A percentile compares a stretch with the other conserved stretches of the same genome.
Evolutionary conservation across 2,329 filamentous ascomycete genomes (phyloP).

Genomic region (Fusarium metavorans): DNA sequence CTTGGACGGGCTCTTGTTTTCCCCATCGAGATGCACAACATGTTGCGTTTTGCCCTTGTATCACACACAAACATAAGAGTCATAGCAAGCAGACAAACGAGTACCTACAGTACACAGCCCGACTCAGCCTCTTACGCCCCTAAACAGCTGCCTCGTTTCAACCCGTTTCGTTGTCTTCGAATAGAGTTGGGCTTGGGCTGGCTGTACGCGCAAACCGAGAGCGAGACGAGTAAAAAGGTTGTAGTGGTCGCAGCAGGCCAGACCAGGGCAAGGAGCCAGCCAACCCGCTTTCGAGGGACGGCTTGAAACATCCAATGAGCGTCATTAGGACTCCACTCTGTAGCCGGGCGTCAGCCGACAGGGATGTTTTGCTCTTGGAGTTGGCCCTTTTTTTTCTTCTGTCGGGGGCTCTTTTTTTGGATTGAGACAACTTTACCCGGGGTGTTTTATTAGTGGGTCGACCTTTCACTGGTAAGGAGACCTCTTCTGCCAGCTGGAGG

Average conservation of each 20-base stretch:
- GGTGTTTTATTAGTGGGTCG: slow-evolving; percentile 33
- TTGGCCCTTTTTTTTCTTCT: slow-evolving; percentile 10
- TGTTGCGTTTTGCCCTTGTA: slow-evolving; percentile 7
- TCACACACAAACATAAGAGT: neutral
- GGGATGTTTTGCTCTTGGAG: slow-evolving; percentile 10
- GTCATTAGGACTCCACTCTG: slow-evolving; percentile 12
- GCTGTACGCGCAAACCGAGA: slow-evolving; percentile 24
- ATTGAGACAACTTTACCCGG: slow-evolving; percentile 26
- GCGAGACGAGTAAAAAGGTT: slow-evolving; percentile 2
- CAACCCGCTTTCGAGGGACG: slow-evolving; percentile 6
- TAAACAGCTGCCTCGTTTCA: slow-evolving; percentile 26
- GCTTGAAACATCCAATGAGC: slow-evolving; percentile 28
- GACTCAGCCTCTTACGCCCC: slow-evolving; percentile 22
- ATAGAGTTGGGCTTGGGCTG: slow-evolving; percentile 11
- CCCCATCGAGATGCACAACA: neutral
- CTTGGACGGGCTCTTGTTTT: too few relatives aligned
- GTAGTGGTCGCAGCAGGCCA: slow-evolving; percentile 40
- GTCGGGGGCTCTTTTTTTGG: slow-evolving; percentile 31
- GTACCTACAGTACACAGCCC: slow-evolving; percentile 22
- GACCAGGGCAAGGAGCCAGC: slow-evolving; percentile 5
- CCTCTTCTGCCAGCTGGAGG: neutral
- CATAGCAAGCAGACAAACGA: neutral
- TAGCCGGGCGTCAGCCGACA: slow-evolving; percentile 35
- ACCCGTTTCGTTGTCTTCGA: slow-evolving; percentile 25
- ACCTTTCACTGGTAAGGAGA: slow-evolving; percentile 1